Evolutionary conservation across 257 asterid species (phyloP).

Genomic region (Gynochthodes officinalis): DNA sequence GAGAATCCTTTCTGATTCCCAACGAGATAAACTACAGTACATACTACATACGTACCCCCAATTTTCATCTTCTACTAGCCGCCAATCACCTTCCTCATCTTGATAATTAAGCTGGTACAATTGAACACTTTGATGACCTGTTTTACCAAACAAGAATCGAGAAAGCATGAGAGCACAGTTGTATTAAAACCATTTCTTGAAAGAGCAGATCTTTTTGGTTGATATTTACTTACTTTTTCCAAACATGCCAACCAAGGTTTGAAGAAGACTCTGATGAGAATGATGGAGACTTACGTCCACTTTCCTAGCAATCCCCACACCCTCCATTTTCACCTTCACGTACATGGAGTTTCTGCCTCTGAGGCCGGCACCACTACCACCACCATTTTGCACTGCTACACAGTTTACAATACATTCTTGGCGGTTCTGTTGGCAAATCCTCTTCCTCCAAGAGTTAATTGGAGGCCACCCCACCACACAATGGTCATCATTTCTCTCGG

Average conservation of each 20-base stretch:
- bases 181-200: too few relatives aligned
- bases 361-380: slow-evolving; percentile 8
- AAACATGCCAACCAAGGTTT: slow-evolving; percentile 47
- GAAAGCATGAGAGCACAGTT: background rate
- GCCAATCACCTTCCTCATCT: slow-evolving; percentile 70
- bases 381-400: slow-evolving; percentile 42
- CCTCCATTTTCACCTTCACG: slow-evolving; percentile 79
- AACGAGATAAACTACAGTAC: too few relatives aligned
- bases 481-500: slow-evolving; percentile 17
- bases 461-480: slow-evolving; percentile 71
- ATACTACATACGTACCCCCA: slow-evolving; percentile 53
- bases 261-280: slow-evolving; percentile 35
- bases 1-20: background rate
- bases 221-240: slow-evolving; percentile 37
- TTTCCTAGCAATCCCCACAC: slow-evolving; percentile 65
- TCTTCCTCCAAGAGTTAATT: slow-evolving; percentile 49
- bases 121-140: slow-evolving; percentile 39
- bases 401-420: slow-evolving; percentile 16
- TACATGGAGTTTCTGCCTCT: slow-evolving; percentile 30
- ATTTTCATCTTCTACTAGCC: slow-evolving; percentile 49
- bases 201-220: too few relatives aligned
- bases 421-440: slow-evolving; percentile 29
- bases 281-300: slow-evolving; percentile 38
- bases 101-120: slow-evolving; percentile 48
- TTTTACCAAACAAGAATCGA: slow-evolving; percentile 1